Conservation (phyloP, 2,329 filamentous ascomycete species). For the Tolypocladium inflatum region DNA sequence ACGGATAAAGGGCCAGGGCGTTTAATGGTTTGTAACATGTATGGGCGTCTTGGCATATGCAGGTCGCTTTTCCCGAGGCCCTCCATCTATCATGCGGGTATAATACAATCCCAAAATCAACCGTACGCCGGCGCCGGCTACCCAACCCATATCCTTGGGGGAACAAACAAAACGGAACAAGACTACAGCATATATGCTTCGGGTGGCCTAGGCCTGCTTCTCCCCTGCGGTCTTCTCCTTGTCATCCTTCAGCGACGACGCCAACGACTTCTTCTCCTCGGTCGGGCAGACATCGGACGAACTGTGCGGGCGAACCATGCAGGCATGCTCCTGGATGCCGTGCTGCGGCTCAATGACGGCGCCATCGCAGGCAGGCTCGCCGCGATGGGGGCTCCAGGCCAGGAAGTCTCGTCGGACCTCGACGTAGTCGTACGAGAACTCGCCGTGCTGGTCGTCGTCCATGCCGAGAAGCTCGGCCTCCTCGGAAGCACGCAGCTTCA, state of each 20-base stretch:
- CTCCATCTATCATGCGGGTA: conserved; percentile 2
- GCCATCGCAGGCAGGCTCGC: conserved; percentile 50
- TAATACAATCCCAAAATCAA: background rate
- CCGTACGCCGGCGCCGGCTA: conserved; percentile 8
- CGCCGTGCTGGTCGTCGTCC: conserved; percentile 84
- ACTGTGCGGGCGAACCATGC: conserved; percentile 22
- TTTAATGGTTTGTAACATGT: background rate
- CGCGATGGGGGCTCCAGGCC: conserved; percentile 72
- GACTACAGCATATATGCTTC: background rate
- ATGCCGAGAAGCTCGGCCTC: conserved; percentile 79
- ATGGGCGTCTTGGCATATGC: background rate
- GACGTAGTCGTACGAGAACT: conserved; percentile 86
- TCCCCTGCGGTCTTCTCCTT: background rate
- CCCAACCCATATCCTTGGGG: background rate
- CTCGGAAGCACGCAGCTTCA: conserved; percentile 70
- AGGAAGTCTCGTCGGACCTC: conserved; percentile 83
- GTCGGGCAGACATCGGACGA: conserved; percentile 6
- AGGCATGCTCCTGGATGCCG: conserved; percentile 58
- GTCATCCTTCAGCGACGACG: conserved; percentile 6
- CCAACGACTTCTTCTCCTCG: conserved; percentile 5
- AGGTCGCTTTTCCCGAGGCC: background rate
- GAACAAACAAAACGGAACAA: background rate
- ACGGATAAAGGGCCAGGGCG: background rate
- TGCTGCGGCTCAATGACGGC: conserved; percentile 55
- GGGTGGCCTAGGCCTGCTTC: conserved; percentile 1